Evolutionary conservation across 306 rosid species (phyloP), one percentile per base, ranked within the genome.

Genomic region (Corylus avellana): DNA sequence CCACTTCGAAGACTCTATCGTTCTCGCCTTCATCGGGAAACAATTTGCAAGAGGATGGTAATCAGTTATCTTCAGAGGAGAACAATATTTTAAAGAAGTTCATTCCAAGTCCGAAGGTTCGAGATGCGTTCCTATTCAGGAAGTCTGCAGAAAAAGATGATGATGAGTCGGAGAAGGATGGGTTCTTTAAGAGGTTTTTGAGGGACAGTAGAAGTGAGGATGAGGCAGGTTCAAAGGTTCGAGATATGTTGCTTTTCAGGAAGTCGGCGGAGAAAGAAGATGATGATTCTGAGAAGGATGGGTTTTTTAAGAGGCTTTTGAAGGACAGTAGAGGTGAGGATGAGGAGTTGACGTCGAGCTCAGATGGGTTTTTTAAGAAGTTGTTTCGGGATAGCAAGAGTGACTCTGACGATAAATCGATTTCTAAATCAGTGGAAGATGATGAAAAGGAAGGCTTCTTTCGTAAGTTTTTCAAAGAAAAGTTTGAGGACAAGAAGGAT

Each of bases 361-460:
- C 97, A 13, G 99, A 95, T 27, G 96, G 98, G 0, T 90, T 93
- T 73, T 95, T 95, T 80, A 95, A 91, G 88, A 92, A 83, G 80
- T 77, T 95, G 85, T 91, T 95, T 87, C 97, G 92, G 71, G 98
- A 95, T 80, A 90, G 87, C 85, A 95, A 91, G 89, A 85, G 86
- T 84, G 98, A 88, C 39, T 64, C 88, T 0, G 96, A 88, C 68
- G 94, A 95, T 57, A 93, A 83, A 79, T 51, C 89, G 69, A 77
- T 59, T 72, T 73, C 81, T 32, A 86, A 75, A 79, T 75, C 88
- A 13, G 32, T 54, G 56, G 97, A 89, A 70, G 97, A 90, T 48
- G 96, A 90, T 76, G 97, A 93, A 49, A 95, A 90, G 73, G 97
- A 92, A 75, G 98, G 99, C 1, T 87, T 95, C 85, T 90, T 95